These are phyloP conservation scores for Cyberlindnera lachancei DNA, from an alignment of 805 yeast species.

Conservation along the genomic window DNA sequence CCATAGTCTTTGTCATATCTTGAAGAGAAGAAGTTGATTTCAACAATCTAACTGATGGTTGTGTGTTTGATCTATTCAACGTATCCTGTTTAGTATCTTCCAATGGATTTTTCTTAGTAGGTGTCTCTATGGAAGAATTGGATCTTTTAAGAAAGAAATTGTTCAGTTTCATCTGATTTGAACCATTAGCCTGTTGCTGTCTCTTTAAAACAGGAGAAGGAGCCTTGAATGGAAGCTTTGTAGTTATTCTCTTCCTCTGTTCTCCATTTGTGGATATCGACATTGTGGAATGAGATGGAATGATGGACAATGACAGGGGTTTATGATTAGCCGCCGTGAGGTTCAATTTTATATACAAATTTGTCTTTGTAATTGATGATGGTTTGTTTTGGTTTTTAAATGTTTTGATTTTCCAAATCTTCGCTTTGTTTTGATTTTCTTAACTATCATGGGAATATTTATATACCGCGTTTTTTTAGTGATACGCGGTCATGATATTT, in stretches of 20 bases:
- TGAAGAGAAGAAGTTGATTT: too few species aligned
- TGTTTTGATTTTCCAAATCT: too few species aligned
- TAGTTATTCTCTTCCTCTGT: too few species aligned
- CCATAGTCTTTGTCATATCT: too few species aligned
- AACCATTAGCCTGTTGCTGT: constrained; percentile 6
- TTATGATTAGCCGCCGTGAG: constrained; percentile 1
- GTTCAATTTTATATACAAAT: not conserved
- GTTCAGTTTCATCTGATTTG: too few species aligned
- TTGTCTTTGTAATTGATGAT: too few species aligned
- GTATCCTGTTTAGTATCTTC: constrained; percentile 2
- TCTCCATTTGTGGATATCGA: constrained; percentile 4
- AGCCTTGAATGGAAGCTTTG: constrained; percentile 14
- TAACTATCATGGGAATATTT: too few species aligned
- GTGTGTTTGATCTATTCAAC: constrained; percentile 3
- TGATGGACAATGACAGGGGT: too few species aligned
- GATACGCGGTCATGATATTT: too few species aligned
- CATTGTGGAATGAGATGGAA: not conserved
- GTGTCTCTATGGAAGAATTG: constrained; percentile 5
- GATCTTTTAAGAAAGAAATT: constrained; percentile 7
- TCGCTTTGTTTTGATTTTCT: too few species aligned
- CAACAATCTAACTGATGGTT: constrained; percentile 2
- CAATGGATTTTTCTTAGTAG: constrained; percentile 8
- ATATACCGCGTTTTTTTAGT: too few species aligned
- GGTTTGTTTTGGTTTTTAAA: too few species aligned
- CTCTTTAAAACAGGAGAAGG: constrained; percentile 15